Evolutionary conservation across 2,329 filamentous ascomycete species (phyloP), one percentile per base, ranked within the genome.

Genomic region (Fusarium beomiforme): DNA sequence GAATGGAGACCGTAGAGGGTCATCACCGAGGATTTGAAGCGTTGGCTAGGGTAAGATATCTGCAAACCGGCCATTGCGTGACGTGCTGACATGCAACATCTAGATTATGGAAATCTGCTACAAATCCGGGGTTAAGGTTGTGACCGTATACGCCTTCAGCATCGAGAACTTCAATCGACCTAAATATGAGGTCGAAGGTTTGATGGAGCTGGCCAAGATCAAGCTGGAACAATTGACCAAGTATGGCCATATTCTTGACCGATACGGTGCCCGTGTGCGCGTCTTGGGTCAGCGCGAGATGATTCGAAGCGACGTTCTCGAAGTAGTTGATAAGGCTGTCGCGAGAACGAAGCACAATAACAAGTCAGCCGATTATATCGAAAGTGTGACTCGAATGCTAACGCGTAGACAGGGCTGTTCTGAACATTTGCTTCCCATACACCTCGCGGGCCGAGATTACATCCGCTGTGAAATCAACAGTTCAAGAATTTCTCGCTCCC

Each of bases 121-220:
- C 86, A 98, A 97, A 80, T 94, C 93, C 64, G 96, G 96, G 59
- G 95, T 99, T 70, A 95, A 96, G 81, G 94, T 97, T 12, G 95
- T 99, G 41, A 98, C 96, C 7, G 94, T 99, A 70, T 99, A 98
- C 81, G 96, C 96, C 19, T 99, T 99, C 83, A 97, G 94, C 79
- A 98, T 99, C 78, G 96, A 99, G 83, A 99, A 99, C 84, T 99
- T 97, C 85, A 97, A 98, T 81, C 91, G 96, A 9, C 95, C 94
- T 24, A 95, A 96, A 81, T 96, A 97, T 81, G 96, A 99, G 81
- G 96, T 99, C 12, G 94, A 98, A 78, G 95, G 94, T 33, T 85
- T 99, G 69, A 99, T 99, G 96, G 92, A 97, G 79, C 94, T 99
- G 87, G 95, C 95, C 67, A 98, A 97, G 84, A 90, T 96, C 77